Evolutionary conservation across 345 rosid genomes (phyloP).

Genomic region (Arabidopsis suecica): DNA sequence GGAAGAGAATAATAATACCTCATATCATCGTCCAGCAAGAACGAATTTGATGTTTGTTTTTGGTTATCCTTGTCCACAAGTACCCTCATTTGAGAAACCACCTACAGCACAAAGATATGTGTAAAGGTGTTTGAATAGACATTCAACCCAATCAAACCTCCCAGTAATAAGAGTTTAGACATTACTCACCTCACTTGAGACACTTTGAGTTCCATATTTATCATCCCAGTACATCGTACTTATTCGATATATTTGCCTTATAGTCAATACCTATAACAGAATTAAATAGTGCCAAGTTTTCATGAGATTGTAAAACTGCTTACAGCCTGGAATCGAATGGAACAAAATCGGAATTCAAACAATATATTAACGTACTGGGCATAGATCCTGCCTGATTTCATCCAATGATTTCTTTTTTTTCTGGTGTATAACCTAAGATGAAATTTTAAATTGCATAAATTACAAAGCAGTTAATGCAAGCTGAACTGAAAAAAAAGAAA

Average conservation of each 20-base stretch:
- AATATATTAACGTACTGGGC: slow-evolving; percentile 65
- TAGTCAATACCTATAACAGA: slow-evolving; percentile 72
- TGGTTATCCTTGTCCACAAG: slow-evolving; percentile 82
- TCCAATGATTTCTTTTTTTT: slow-evolving; percentile 89
- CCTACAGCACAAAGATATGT: slow-evolving; percentile 53
- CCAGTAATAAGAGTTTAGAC: slow-evolving; percentile 6
- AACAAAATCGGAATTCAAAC: slow-evolving; percentile 26
- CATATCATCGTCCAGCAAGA: slow-evolving; percentile 93
- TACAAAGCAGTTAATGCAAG: slow-evolving; percentile 3
- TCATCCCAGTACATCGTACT: slow-evolving; percentile 99
- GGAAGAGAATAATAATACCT: slow-evolving; percentile 56
- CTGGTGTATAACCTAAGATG: slow-evolving; percentile 90
- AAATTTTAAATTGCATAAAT: slow-evolving; percentile 19
- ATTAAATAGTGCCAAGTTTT: slow-evolving; percentile 1
- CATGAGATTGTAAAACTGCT: slow-evolving; percentile 16
- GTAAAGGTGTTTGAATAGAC: slow-evolving; percentile 15
- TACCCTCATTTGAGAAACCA: slow-evolving; percentile 87
- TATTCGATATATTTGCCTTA: slow-evolving; percentile 95
- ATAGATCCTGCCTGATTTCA: slow-evolving; percentile 89
- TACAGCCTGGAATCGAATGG: neutral
- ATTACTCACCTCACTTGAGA: slow-evolving; percentile 79
- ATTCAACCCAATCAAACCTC: slow-evolving; percentile 1
- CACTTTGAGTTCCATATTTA: slow-evolving; percentile 96
- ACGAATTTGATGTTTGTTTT: slow-evolving; percentile 81
- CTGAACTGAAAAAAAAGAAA: slow-evolving; percentile 17